Evolutionary conservation across 805 yeast species (phyloP), one percentile per base, ranked within the genome.

Genomic region (Isabelozyma pseudorhagii): DNA sequence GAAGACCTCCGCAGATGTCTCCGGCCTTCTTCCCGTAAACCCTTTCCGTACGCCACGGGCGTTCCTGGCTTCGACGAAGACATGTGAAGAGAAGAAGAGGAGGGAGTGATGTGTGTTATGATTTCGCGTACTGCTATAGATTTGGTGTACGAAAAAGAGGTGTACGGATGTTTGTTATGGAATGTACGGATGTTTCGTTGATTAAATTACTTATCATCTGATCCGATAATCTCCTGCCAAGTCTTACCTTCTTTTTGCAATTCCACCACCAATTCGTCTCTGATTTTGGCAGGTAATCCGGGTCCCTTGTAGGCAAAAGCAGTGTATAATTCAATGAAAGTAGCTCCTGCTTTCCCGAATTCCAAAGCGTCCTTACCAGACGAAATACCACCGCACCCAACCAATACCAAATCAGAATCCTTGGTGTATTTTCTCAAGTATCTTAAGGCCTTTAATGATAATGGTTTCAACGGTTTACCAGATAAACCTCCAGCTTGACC

Each of bases 331-430:
- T 93, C 88, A 45, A 93, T 83, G 64, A 84, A 88, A n/a, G 87
- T 79, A 11, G 98, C 98, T 50, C 98, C 98, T 1, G 97, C 96
- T 61, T 82, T 83, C 34, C 94, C 97, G 67, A 85, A 93, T 56
- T 92, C 97, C 45, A 92, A 72, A 0, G 92, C 97, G 63, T 93
- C 98, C 55, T 83, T 77, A 49, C 97, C 98, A 21, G 76, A 70
- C n/a, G 86, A 75, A 57, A 93, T 90, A 56, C 98, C 98, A 50
- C 98, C 98, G 69, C 97, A 91, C 34, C 98, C 98, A 55, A 93
- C 80, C 41, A 93, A 77, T 2, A 91, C 87, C 54, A 91, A 67
- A 47, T 82, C 77, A 1, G 87, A 79, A 53, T 82, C 89, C 59
- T 89, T 89, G 38, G 96, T 81, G 62, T 87, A 79, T 58, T 87